Percentiles rank a stretch among this genome's conserved stretches.
phyloP scores from a whole-genome alignment of 176 grass and related monocot species.

The Aegilops umbellulata region DNA sequence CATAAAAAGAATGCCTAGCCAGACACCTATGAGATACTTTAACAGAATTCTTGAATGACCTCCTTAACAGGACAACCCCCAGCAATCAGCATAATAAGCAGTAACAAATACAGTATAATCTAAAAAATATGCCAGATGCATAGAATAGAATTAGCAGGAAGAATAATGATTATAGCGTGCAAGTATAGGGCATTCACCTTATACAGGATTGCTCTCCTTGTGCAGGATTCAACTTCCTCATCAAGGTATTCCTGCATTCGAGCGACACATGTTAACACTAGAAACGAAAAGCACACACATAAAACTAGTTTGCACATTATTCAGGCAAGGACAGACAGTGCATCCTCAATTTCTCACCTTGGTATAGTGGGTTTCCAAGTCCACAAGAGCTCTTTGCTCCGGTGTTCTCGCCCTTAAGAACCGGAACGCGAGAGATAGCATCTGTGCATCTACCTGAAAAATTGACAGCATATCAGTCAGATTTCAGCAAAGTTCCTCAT shows the following conservation, averaged over 20 bases:
- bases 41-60: neutral
- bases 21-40: neutral
- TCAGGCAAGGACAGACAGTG: neutral
- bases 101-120: neutral
- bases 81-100: neutral
- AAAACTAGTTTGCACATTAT: neutral
- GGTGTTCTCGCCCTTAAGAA: conserved; percentile 91
- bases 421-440: conserved; percentile 89
- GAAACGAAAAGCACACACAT: neutral
- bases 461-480: neutral
- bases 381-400: conserved; percentile 87
- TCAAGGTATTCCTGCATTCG: conserved; percentile 88
- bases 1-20: neutral
- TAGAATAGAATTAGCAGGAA: neutral
- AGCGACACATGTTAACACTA: neutral
- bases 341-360: conserved; percentile 48
- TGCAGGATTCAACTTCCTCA: conserved; percentile 70
- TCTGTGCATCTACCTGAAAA: conserved; percentile 77
- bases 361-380: conserved; percentile 93
- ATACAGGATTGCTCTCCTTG: conserved; percentile 79
- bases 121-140: no score
- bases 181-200: conserved; percentile 39
- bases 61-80: neutral
- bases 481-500: neutral
- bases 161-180: neutral